Conservation (phyloP, 164 flowering plant genomes). For the Euptelea pleiosperma region DNA sequence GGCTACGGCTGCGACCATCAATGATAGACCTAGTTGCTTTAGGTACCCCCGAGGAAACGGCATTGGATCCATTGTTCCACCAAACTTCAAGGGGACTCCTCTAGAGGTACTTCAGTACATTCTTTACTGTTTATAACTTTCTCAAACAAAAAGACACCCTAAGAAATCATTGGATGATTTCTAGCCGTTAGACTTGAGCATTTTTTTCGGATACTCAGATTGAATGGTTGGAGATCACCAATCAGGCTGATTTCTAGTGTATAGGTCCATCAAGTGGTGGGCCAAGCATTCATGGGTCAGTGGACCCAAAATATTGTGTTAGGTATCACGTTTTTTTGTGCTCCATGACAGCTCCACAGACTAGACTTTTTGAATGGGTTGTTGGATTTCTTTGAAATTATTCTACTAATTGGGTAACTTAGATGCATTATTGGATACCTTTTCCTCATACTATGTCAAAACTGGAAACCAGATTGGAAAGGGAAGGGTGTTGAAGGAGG, state of each 20-base stretch:
- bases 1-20: slow-evolving; percentile 48
- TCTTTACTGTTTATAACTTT: no score
- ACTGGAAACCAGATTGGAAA: no score
- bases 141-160: not conserved
- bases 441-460: not conserved
- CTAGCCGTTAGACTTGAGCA: no score
- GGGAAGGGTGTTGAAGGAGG: no score
- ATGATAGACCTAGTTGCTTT: slow-evolving; percentile 46
- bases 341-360: not conserved
- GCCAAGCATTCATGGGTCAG: no score
- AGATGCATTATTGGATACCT: not conserved
- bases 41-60: slow-evolving; percentile 48
- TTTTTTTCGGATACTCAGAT: no score
- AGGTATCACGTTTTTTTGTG: not conserved
- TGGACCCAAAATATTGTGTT: no score
- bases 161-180: no score
- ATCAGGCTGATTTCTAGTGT: no score
- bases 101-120: slow-evolving; percentile 32
- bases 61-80: slow-evolving; percentile 40
- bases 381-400: not conserved
- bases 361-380: not conserved
- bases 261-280: no score
- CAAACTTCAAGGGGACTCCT: slow-evolving; percentile 42
- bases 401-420: not conserved
- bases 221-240: no score